These are phyloP conservation scores for Nigrospora sphaerica DNA, from an alignment of 2,329 filamentous ascomycete genomes.

Conservation along the genomic window DNA sequence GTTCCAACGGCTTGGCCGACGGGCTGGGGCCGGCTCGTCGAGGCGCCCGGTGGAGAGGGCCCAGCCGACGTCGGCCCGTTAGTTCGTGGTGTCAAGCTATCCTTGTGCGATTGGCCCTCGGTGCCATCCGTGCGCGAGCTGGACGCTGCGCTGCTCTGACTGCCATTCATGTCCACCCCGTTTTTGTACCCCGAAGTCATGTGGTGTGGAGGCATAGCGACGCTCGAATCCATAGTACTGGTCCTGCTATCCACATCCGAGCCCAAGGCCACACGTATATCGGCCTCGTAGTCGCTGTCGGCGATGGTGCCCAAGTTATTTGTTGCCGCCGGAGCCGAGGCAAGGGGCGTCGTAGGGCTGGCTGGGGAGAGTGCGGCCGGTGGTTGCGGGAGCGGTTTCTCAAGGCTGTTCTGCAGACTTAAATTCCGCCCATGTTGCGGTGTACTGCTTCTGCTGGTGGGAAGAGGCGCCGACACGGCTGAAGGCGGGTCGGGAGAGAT, in stretches of 20 bases:
- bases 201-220: constrained; percentile 9
- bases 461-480: constrained; percentile 7
- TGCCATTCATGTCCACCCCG: constrained; percentile 33
- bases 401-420: constrained; percentile 49
- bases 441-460: constrained; percentile 4
- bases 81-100: constrained; percentile 43
- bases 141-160: constrained; percentile 38
- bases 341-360: constrained; percentile 22
- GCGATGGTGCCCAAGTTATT: constrained; percentile 24
- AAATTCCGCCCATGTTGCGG: constrained; percentile 45
- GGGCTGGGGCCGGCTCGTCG: constrained; percentile 28
- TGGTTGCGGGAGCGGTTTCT: constrained; percentile 50
- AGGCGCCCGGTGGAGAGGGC: constrained; percentile 45
- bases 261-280: constrained; percentile 15
- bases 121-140: constrained; percentile 34
- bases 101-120: constrained; percentile 32
- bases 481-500: constrained; percentile 12
- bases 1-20: constrained; percentile 32
- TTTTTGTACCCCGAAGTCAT: constrained; percentile 29
- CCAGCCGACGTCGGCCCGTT: constrained; percentile 48
- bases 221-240: constrained; percentile 42
- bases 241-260: constrained; percentile 11
- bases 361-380: constrained; percentile 25
- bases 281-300: constrained; percentile 17
- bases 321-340: background rate